Base-by-base conservation (phyloP, 345 rosid species). In the Camelina neglecta region DNA sequence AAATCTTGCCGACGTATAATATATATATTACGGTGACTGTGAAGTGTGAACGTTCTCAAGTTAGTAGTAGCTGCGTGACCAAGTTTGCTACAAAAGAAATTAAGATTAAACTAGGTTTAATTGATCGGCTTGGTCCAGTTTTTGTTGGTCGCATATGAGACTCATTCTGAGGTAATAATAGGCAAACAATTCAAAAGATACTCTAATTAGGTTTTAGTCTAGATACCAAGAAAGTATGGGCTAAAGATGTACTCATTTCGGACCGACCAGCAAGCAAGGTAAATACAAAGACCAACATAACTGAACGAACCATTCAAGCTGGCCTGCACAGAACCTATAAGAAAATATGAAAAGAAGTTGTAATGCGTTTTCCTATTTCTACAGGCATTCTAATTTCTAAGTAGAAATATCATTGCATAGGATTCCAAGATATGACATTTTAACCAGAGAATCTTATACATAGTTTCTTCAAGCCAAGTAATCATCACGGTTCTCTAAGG, bases 401-500 rank as follows among this genome's bases (percentile, higher is more conserved):
- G 39, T 74, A 59, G 66, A 55, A 15, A 26, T 57, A 11, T 48
- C 6, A 31, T 67, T 61, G 48, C 79, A 67, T 75, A 60, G 74
- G 79, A 75, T 75, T 60, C 79, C 68, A 75, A 75, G 10, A 45
- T 26, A 49, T 51, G 38, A 67, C 47, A 75, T 49, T 66, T 45
- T 58, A 59, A 50, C 60, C 26, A 59, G 61, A 67, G 65, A 49
- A 67, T 75, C 67, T 75, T 67, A 18, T 18, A 50, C 60, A 12
- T 48, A 12, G 35, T 74, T 74, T 59, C 53, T 75, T 59, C 73
- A 75, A 75, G 58, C 21, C 26, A 75, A 6, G 68, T 67, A 75
- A 67, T 75, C 68, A 75, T 75, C 50, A 67, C 60, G 66, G 3
- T 58, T 66, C 67, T 73, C 63, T 16, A 31, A 63, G 35, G 63